Conservation (phyloP, 2,329 filamentous ascomycete species). For the Drechslerella coelobrocha region DNA sequence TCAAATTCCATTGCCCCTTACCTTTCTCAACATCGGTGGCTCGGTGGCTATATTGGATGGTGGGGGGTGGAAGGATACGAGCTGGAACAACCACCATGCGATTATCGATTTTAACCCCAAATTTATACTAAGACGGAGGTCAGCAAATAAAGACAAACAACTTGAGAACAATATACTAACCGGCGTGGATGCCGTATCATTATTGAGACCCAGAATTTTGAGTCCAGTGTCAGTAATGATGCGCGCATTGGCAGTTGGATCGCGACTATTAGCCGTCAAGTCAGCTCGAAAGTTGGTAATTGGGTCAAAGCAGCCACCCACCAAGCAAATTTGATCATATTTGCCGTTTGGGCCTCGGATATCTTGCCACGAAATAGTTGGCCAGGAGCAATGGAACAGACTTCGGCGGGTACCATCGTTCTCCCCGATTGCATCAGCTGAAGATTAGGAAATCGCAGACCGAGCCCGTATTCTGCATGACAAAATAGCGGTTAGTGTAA, state of each 20-base stretch:
- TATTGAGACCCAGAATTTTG: constrained; percentile 14
- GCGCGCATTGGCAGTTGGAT: constrained; percentile 21
- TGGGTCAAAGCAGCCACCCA: constrained; percentile 2
- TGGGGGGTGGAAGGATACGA: constrained; percentile 22
- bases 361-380: constrained; percentile 23
- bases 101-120: constrained; percentile 22
- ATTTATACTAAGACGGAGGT: constrained; percentile 25
- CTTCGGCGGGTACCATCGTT: constrained; percentile 22
- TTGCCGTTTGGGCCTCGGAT: constrained; percentile 24
- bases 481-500: not conserved
- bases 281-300: not conserved
- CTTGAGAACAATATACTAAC: constrained; percentile 5
- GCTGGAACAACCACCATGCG: constrained; percentile 28
- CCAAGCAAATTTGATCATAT: constrained; percentile 42
- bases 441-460: constrained; percentile 9
- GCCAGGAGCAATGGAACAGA: constrained; percentile 20
- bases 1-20: constrained; percentile 30
- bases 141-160: not conserved
- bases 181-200: constrained; percentile 1
- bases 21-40: constrained; percentile 11
- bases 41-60: constrained; percentile 16
- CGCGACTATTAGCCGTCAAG: constrained; percentile 11
- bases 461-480: constrained; percentile 20
- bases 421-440: constrained; percentile 21
- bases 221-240: constrained; percentile 20